Evolutionary conservation across 805 yeast species (phyloP).

Genomic region (Maudiozyma serrabonitensis): DNA sequence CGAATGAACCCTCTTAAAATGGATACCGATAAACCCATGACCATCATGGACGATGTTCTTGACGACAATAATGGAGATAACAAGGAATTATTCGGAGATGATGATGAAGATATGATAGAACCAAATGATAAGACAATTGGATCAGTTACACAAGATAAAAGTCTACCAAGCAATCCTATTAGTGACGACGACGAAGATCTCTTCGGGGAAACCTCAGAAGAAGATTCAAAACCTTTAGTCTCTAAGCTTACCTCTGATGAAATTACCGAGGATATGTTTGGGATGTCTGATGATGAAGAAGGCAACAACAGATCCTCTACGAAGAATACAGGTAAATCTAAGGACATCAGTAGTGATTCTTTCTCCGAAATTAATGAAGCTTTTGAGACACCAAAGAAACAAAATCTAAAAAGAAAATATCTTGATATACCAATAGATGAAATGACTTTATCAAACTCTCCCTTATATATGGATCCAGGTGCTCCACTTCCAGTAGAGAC

Average conservation of each 20-base stretch:
- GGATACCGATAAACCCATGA: conserved; percentile 4
- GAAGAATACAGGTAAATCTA: conserved; percentile 5
- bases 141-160: conserved; percentile 15
- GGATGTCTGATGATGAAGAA: conserved; percentile 25
- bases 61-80: conserved; percentile 8
- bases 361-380: background rate
- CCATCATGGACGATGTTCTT: conserved; percentile 1
- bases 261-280: conserved; percentile 26
- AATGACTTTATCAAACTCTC: conserved; percentile 44
- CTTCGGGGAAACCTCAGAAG: conserved; percentile 27
- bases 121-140: background rate
- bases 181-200: conserved; percentile 19
- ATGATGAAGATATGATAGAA: conserved; percentile 23
- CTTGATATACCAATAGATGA: conserved; percentile 50
- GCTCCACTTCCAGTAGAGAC: conserved; percentile 63
- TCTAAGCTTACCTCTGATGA: conserved; percentile 15
- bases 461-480: conserved; percentile 68
- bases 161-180: conserved; percentile 12
- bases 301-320: conserved; percentile 3
- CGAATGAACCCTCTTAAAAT: conserved; percentile 12
- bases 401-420: conserved; percentile 21
- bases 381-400: conserved; percentile 3
- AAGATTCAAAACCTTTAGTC: conserved; percentile 7
- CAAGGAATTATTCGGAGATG: conserved; percentile 28
- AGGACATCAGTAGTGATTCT: background rate